Conservation (phyloP, 2,329 filamentous ascomycete species). For the Cladosporium sp. region DNA sequence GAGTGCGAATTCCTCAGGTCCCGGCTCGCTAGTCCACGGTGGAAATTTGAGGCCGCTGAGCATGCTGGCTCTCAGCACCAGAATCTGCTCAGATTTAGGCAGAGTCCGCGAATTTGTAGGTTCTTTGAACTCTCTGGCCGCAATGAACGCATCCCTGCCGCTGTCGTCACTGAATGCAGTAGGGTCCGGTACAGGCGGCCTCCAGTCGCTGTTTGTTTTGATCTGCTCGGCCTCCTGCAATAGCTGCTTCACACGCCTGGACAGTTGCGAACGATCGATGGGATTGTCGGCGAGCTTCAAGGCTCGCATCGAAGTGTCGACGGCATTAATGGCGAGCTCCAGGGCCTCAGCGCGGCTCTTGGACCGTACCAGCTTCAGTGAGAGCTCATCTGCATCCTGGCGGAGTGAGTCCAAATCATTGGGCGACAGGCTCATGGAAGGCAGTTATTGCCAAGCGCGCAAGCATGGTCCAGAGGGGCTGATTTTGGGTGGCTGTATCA, state of each 20-base stretch:
- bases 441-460: neutral
- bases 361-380: constrained; percentile 19
- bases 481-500: neutral
- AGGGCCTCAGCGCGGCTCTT: constrained; percentile 18
- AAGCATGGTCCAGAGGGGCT: constrained; percentile 4
- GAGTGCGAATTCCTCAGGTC: constrained; percentile 57
- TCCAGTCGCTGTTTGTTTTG: constrained; percentile 49
- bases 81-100: constrained; percentile 67
- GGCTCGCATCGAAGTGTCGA: constrained; percentile 78
- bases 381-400: constrained; percentile 20
- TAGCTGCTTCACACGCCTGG: constrained; percentile 62
- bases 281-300: constrained; percentile 57
- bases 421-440: constrained; percentile 16
- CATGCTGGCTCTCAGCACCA: constrained; percentile 71
- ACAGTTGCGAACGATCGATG: constrained; percentile 64
- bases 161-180: neutral
- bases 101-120: constrained; percentile 59
- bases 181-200: neutral
- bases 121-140: constrained; percentile 37
- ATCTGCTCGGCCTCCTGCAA: constrained; percentile 71
- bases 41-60: constrained; percentile 81
- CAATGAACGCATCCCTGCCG: constrained; percentile 13
- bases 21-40: constrained; percentile 70
- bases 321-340: constrained; percentile 57
- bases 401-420: constrained; percentile 20